Percentiles rank a stretch among this genome's conserved stretches.
Evolutionary conservation across 208 protist species (phyloP).

Genomic region (Acanthamoeba divionensis): DNA sequence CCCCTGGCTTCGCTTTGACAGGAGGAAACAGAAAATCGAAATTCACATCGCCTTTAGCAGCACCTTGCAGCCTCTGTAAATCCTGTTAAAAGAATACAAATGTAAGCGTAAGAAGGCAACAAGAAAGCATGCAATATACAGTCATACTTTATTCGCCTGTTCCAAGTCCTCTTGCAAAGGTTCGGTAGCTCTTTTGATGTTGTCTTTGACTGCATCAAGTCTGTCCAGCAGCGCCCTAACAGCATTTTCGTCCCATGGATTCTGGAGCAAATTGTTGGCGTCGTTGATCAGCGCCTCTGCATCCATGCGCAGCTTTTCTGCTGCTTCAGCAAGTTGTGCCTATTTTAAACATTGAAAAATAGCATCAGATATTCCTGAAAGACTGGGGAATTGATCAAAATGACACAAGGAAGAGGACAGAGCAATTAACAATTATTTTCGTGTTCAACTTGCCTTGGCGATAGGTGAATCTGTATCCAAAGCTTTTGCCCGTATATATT

Average conservation of each 20-base stretch:
- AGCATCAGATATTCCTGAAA: too few relatives aligned
- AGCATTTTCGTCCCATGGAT: neutral
- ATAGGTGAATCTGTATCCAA: conserved; percentile 23
- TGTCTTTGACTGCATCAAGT: neutral
- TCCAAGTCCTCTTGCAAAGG: conserved; percentile 35
- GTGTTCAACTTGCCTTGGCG: neutral
- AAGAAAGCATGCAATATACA: neutral
- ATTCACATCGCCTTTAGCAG: neutral
- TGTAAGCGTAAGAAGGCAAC: neutral
- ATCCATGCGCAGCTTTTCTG: neutral
- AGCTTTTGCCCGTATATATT: conserved; percentile 38
- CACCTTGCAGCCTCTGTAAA: neutral
- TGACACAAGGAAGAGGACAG: too few relatives aligned
- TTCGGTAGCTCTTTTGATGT: conserved; percentile 16
- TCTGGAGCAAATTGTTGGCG: conserved; percentile 26
- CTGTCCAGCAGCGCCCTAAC: neutral
- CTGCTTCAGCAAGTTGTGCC: neutral
- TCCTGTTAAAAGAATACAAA: neutral
- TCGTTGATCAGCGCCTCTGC: neutral
- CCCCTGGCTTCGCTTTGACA: neutral
- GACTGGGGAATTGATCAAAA: too few relatives aligned
- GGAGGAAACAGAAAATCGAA: neutral
- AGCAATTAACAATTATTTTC: too few relatives aligned
- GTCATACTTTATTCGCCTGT: neutral
- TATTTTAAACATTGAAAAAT: too few relatives aligned